Evolutionary conservation across 345 rosid genomes (phyloP), one percentile per base, ranked within the genome.

Genomic region (Hirschfeldia incana): DNA sequence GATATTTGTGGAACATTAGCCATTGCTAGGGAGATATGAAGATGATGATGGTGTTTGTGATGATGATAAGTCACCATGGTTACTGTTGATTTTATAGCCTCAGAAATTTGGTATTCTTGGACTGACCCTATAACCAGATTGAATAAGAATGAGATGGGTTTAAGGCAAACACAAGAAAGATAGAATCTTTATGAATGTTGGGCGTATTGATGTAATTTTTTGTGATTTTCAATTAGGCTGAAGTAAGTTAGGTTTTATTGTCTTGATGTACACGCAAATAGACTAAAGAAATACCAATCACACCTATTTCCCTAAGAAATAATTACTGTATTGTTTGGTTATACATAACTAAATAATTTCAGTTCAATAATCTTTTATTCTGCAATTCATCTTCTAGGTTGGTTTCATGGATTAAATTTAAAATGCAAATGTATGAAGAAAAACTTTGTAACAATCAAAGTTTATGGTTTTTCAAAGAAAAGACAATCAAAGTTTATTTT

Each of bases 1-100:
- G 58, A 78, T 65, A 55, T 32, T 33, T 76, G 68, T 66, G 72
- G 67, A 67, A 82, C 67, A 42, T 70, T 27, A 71, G 16, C 71
- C 81, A 71, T 78, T 51, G 75, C 70, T 70, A 63, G 3, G 2
- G n/a, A 34, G 44, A n/a, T 70, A 11, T 57, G 73, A 30, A 0
- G 3, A 75, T 65, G 46, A 17, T 57, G 57, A 3, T 53, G 36
- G 8, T 37, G 37, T 34, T 36, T 36, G 1, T 68, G 61, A 37
- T 77, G 76, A 71, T 70, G 65, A 1, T 49, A 26, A 27, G 16
- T 37, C 3, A 39, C 59, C 28, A 55, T 65, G 72, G 7, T 2
- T 16, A 37, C 32, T 37, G 76, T 16, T 37, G 60, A 37, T 71
- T 70, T 55, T 71, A 78, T 78, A 78, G 81, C 46, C 3, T 53